These are phyloP conservation scores for Graphiopsis chlorocephala DNA, from an alignment of 2,329 filamentous ascomycete species.

Conservation along the genomic window DNA sequence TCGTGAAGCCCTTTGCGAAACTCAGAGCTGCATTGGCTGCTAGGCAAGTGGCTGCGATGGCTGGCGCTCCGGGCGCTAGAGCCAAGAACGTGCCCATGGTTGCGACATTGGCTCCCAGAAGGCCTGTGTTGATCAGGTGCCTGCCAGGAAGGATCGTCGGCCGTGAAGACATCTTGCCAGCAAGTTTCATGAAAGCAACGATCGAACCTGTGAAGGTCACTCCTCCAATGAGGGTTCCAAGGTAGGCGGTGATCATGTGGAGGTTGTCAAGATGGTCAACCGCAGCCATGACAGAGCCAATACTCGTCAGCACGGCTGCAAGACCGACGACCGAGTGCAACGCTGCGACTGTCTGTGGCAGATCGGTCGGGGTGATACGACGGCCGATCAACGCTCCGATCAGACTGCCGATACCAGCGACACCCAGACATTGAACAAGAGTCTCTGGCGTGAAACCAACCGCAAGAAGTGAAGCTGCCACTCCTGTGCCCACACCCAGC, in stretches of 20 bases:
- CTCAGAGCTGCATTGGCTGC: slow-evolving; percentile 73
- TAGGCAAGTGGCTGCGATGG: slow-evolving; percentile 74
- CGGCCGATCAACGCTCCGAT: slow-evolving; percentile 74
- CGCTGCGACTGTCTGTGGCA: slow-evolving; percentile 86
- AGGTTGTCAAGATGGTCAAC: slow-evolving; percentile 65
- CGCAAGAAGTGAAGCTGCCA: slow-evolving; percentile 76
- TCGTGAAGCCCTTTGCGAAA: slow-evolving; percentile 84
- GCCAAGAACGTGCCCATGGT: slow-evolving; percentile 83
- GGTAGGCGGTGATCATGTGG: slow-evolving; percentile 80
- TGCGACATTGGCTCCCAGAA: slow-evolving; percentile 73
- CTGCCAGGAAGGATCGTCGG: slow-evolving; percentile 71
- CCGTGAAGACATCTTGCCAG: slow-evolving; percentile 75
- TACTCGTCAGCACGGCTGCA: slow-evolving; percentile 82
- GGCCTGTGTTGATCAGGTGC: slow-evolving; percentile 70
- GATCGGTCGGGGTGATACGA: slow-evolving; percentile 80
- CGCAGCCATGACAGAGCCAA: slow-evolving; percentile 78
- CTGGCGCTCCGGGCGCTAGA: slow-evolving; percentile 74
- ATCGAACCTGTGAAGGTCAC: slow-evolving; percentile 90
- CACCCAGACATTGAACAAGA: slow-evolving; percentile 72
- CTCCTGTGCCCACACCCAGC: slow-evolving; percentile 77
- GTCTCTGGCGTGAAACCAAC: slow-evolving; percentile 78
- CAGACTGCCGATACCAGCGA: slow-evolving; percentile 70
- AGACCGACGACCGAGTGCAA: slow-evolving; percentile 88
- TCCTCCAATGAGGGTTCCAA: slow-evolving; percentile 77
- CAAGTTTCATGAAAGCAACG: slow-evolving; percentile 84